Evolutionary conservation across 2,329 filamentous ascomycete species (phyloP), one percentile per base, ranked within the genome.

Genomic region (Alternaria burnsii): DNA sequence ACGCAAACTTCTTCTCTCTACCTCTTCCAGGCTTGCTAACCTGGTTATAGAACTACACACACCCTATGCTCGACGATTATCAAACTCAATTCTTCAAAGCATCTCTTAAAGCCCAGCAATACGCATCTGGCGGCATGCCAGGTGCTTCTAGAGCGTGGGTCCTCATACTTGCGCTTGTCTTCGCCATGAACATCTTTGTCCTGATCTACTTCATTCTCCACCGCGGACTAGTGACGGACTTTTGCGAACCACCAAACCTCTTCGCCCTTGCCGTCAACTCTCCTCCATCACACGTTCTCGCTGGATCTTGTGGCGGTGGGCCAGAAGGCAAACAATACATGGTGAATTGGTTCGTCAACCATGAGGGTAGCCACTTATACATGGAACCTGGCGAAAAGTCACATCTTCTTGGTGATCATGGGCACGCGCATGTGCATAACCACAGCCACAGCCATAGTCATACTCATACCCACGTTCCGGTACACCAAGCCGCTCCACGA

Each of bases 221-320:
- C 54, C 84, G 64, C 73, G 86, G 87, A 1, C 84, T 92, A 22
- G 86, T 94, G 8, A 93, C 90, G 1, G 92, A 94, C 78, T 93
- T 91, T 71, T 91, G 88, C 0, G 91, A 94, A 70, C 90, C 91
- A 1, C 87, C 89, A 55, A 93, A 93, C 71, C 79, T 93, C 2
- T 93, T 94, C 69, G 82, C 88, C 0, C 78, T 93, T 0, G 89
- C 90, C 2, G 82, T 94, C 53, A 93, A 93, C 71, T 86, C 82
- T 26, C 87, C 87, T 0, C 83, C 84, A 0, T 83, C 80, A 6
- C 72, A 81, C 3, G 76, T 80, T 4, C 67, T 89, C n/a, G 79
- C 81, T 0, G 87, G 87, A 0, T 83, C 81, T 7, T 88, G 86
- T 69, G 87, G 86, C 1, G 82, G 79, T 12, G 87, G 86, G 0